Evolutionary conservation across 345 rosid genomes (phyloP).

Genomic region (Xanthoceras sorbifolium): DNA sequence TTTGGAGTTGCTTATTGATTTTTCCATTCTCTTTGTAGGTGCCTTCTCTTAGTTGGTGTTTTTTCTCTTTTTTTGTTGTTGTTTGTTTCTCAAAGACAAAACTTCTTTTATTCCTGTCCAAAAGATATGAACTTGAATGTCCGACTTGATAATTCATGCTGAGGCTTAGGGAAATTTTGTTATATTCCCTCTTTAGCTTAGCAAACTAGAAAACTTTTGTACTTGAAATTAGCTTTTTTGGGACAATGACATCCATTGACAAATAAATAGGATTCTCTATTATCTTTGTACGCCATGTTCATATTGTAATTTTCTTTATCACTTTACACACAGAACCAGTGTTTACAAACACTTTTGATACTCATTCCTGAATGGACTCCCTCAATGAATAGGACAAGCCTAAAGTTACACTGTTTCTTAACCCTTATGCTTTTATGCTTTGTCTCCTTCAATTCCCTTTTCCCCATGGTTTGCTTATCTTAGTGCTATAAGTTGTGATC

Average conservation of each 20-base stretch:
- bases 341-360: neutral
- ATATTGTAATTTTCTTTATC: neutral
- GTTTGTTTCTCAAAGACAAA: neutral
- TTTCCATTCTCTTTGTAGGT: neutral
- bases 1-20: neutral
- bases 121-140: neutral
- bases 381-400: neutral
- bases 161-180: neutral
- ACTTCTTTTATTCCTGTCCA: neutral
- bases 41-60: neutral
- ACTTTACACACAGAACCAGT: neutral
- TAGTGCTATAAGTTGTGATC: neutral
- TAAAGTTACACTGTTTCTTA: neutral
- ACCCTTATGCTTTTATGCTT: neutral
- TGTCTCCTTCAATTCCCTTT: neutral
- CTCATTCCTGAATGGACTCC: neutral
- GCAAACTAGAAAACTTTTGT: neutral
- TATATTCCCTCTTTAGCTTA: neutral
- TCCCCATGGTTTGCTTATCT: neutral
- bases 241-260: no score
- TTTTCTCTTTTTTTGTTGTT: neutral
- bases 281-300: neutral
- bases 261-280: neutral
- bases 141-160: neutral
- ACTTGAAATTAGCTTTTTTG: neutral